These are phyloP conservation scores for Ogataea henricii DNA, from an alignment of 805 yeast genomes.

Conservation along the genomic window DNA sequence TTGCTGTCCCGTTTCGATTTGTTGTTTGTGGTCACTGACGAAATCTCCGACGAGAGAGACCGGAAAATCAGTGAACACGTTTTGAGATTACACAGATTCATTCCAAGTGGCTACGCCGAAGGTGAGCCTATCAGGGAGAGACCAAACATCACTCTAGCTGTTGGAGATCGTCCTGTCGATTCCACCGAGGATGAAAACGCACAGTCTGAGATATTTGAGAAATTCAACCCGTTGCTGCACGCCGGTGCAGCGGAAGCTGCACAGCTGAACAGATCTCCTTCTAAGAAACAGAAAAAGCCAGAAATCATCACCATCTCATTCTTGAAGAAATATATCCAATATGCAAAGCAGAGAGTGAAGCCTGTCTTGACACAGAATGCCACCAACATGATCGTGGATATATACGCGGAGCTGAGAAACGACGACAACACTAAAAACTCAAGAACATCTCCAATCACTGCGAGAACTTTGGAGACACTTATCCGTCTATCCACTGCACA, in stretches of 20 bases:
- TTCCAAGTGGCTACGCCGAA: conserved; percentile 85
- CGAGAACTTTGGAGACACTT: conserved; percentile 95
- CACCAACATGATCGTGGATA: conserved; percentile 73
- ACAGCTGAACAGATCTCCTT: conserved; percentile 23
- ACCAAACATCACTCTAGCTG: conserved; percentile 69
- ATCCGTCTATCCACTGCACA: conserved; percentile 96
- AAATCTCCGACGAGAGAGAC: conserved; percentile 81
- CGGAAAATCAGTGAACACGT: conserved; percentile 92
- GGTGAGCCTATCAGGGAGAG: conserved; percentile 93
- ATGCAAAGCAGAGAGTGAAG: conserved; percentile 83
- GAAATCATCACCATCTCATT: conserved; percentile 76
- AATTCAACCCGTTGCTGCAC: conserved; percentile 78
- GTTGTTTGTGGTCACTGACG: conserved; percentile 93
- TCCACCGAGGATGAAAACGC: conserved; percentile 48
- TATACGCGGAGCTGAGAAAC: conserved; percentile 82
- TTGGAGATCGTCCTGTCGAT: conserved; percentile 63
- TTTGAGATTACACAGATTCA: conserved; percentile 84
- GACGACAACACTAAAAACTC: conserved; percentile 62
- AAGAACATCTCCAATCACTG: conserved; percentile 91
- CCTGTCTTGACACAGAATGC: conserved; percentile 82
- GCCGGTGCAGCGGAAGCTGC: conserved; percentile 64
- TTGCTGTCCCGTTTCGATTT: conserved; percentile 94
- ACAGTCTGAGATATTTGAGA: conserved; percentile 70
- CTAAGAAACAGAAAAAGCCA: conserved; percentile 36
- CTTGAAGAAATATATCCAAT: conserved; percentile 88